A percentile compares a stretch with the other conserved stretches of the same genome.
Conservation (phyloP, 768 basidiomycete species). For the Pulveroboletus sp. region DNA sequence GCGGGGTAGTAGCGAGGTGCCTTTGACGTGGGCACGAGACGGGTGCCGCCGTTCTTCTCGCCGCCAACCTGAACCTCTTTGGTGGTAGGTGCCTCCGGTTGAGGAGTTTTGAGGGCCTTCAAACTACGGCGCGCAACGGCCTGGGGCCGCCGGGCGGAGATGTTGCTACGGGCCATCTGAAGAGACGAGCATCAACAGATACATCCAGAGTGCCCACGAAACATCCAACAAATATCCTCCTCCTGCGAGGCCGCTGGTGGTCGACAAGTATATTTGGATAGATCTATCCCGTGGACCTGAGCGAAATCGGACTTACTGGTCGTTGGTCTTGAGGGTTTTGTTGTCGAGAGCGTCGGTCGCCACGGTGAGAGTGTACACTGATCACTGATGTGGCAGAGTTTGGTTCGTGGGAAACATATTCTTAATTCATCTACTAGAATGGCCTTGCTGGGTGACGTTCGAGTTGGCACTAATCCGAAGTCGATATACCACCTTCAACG, state of each 20-base stretch:
- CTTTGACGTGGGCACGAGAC: constrained; percentile 80
- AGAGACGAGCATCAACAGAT: constrained; percentile 18
- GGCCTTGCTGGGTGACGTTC: no score
- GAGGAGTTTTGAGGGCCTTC: constrained; percentile 78
- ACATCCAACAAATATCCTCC: constrained; percentile 33
- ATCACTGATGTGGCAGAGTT: constrained; percentile 24
- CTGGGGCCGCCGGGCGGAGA: constrained; percentile 80
- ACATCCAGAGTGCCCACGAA: constrained; percentile 33
- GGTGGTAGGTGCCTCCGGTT: constrained; percentile 56
- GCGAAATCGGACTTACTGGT: constrained; percentile 36
- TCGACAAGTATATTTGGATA: not conserved
- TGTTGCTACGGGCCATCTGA: constrained; percentile 82
- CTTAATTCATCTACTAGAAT: no score
- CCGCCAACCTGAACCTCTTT: constrained; percentile 84
- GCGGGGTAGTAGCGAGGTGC: constrained; percentile 92
- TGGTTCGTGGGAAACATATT: constrained; percentile 24
- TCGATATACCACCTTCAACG: constrained; percentile 7
- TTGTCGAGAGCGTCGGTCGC: constrained; percentile 29
- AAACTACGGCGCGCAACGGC: constrained; percentile 77
- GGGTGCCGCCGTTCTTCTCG: constrained; percentile 85
- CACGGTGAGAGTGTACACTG: constrained; percentile 13
- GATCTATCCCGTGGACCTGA: constrained; percentile 6
- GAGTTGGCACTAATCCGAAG: not conserved
- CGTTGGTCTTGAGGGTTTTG: constrained; percentile 43
- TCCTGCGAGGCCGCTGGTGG: constrained; percentile 1